Conservation (phyloP, 768 basidiomycete genomes). For the Rhodosporidiobolus odoratus region DNA sequence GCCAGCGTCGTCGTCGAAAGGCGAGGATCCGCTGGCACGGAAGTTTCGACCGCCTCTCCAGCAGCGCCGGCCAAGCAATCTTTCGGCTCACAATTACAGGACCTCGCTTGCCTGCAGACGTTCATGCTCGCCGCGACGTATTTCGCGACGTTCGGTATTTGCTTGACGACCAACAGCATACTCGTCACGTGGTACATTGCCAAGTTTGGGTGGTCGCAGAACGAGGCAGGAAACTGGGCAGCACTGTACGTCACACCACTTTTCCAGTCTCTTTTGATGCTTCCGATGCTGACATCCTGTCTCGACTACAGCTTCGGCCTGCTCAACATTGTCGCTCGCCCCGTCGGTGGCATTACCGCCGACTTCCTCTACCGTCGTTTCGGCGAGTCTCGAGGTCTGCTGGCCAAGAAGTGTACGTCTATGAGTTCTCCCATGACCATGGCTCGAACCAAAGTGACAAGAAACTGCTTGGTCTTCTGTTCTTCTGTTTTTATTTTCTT, state of each 20-base stretch:
- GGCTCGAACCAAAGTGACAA: too few species aligned
- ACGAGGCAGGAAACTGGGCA: conserved; percentile 52
- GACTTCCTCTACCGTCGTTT: conserved; percentile 51
- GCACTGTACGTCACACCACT: conserved; percentile 10
- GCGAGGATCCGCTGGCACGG: conserved; percentile 15
- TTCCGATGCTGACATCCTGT: background rate
- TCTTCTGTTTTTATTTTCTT: background rate
- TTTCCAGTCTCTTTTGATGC: background rate
- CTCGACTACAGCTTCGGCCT: conserved; percentile 49
- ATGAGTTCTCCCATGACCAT: background rate
- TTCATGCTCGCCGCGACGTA: conserved; percentile 58
- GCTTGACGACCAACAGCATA: conserved; percentile 53
- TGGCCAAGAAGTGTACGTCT: conserved; percentile 54
- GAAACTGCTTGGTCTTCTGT: too few species aligned
- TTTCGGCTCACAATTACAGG: conserved; percentile 21
- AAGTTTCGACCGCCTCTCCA: background rate
- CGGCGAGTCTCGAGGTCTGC: conserved; percentile 22
- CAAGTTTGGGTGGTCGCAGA: conserved; percentile 51
- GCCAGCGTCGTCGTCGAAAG: background rate
- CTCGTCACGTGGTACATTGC: conserved; percentile 51
- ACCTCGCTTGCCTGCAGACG: conserved; percentile 52
- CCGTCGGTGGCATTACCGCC: conserved; percentile 53
- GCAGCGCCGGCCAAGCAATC: background rate
- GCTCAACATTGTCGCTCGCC: conserved; percentile 55
- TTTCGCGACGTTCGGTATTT: conserved; percentile 56